Evolutionary conservation across 306 rosid species (phyloP).

Genomic region (Pachyrhizus erosus): DNA sequence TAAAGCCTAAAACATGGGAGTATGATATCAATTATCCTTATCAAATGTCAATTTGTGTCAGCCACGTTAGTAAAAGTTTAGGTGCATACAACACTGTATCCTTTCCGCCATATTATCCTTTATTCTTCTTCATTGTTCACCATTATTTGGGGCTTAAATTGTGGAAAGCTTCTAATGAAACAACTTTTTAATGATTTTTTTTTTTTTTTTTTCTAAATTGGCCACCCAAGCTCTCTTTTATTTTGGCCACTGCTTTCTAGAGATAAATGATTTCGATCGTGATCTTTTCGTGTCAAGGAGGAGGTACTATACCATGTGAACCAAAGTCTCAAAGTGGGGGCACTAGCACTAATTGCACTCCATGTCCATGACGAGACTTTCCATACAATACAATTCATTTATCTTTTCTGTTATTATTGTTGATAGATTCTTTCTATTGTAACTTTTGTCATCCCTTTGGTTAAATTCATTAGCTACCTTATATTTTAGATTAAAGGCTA

Average conservation of each 20-base stretch:
- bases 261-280: constrained; percentile 43
- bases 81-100: constrained; percentile 35
- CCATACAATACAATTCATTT: neutral
- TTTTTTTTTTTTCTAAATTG: neutral
- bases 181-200: constrained; percentile 34
- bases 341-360: constrained; percentile 44
- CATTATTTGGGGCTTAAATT: constrained; percentile 34
- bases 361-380: constrained; percentile 22
- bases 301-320: constrained; percentile 38
- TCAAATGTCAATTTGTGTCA: constrained; percentile 41
- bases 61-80: constrained; percentile 43
- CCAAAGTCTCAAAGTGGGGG: constrained; percentile 50
- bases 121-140: constrained; percentile 22
- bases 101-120: constrained; percentile 31
- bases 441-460: neutral
- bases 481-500: too few species aligned
- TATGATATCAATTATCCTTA: constrained; percentile 23
- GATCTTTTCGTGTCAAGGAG: constrained; percentile 42
- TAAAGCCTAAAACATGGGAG: constrained; percentile 42
- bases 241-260: constrained; percentile 27
- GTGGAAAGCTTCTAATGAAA: constrained; percentile 26
- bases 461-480: neutral
- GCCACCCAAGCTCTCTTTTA: constrained; percentile 5
- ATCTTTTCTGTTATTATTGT: neutral
- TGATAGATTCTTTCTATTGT: neutral